Evolutionary conservation across 192 early-diverging fungal species (phyloP).

Genomic region (Coemansia aciculifera): DNA sequence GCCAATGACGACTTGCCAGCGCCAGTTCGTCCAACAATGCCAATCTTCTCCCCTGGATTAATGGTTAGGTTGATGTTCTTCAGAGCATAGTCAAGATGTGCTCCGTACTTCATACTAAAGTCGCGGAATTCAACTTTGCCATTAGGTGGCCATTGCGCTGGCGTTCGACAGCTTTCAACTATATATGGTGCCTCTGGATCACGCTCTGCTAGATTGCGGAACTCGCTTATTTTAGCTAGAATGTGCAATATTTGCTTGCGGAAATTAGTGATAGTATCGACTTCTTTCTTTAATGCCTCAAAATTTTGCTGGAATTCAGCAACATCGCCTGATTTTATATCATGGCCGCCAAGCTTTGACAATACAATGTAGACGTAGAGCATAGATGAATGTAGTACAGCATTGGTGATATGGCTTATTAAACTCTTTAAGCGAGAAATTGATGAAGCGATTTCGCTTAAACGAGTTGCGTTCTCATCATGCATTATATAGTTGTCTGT

Average conservation of each 20-base stretch:
- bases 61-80: conserved; percentile 52
- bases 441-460: background rate
- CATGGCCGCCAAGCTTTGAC: background rate
- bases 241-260: background rate
- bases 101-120: conserved; percentile 24
- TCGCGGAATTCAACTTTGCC: too few relatives aligned
- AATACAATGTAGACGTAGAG: background rate
- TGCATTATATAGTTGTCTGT: conserved; percentile 47
- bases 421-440: background rate
- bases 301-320: background rate
- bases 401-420: background rate
- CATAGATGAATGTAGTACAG: background rate
- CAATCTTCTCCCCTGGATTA: too few relatives aligned
- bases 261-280: background rate
- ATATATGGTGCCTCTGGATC: conserved; percentile 12
- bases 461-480: conserved; percentile 60
- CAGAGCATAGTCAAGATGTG: conserved; percentile 28
- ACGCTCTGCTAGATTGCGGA: background rate
- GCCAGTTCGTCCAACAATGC: conserved; percentile 59
- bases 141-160: too few relatives aligned
- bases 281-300: background rate
- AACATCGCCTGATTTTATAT: background rate
- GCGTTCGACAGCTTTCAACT: too few relatives aligned
- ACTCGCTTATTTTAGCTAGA: background rate
- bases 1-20: conserved; percentile 66